These are phyloP conservation scores for Pisolithus tinctorius DNA, from an alignment of 768 basidiomycete genomes.

Conservation along the genomic window DNA sequence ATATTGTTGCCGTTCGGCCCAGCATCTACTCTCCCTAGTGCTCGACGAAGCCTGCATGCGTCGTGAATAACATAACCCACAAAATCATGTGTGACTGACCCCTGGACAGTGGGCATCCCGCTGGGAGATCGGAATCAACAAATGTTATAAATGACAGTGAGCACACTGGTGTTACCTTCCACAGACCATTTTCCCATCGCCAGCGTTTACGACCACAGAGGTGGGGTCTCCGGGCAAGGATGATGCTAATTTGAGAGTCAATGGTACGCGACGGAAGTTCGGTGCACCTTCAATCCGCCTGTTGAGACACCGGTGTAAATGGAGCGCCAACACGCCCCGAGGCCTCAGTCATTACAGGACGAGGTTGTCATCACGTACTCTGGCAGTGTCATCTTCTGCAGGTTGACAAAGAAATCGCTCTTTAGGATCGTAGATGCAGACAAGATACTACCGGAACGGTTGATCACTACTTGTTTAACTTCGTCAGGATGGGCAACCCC, in stretches of 20 bases:
- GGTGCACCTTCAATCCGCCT: constrained; percentile 90
- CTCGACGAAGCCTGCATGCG: constrained; percentile 52
- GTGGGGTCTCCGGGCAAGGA: constrained; percentile 27
- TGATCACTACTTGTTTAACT: constrained; percentile 78
- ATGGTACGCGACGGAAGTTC: constrained; percentile 81
- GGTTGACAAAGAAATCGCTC: constrained; percentile 87
- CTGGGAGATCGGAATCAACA: constrained; percentile 33
- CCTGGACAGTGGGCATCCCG: constrained; percentile 93
- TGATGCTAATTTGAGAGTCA: constrained; percentile 39
- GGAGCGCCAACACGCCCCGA: not conserved
- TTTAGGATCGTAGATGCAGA: constrained; percentile 93
- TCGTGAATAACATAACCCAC: not conserved
- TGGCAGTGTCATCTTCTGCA: constrained; percentile 95
- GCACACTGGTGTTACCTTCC: constrained; percentile 49
- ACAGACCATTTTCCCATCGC: constrained; percentile 60
- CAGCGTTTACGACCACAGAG: constrained; percentile 30
- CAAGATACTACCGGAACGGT: constrained; percentile 77
- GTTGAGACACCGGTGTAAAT: not conserved
- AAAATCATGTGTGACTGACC: constrained; percentile 24
- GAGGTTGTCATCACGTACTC: constrained; percentile 50
- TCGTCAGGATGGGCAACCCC: constrained; percentile 86
- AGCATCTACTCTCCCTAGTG: constrained; percentile 74
- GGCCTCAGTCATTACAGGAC: too few species aligned
- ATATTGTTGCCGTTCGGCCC: constrained; percentile 65
- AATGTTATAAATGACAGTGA: constrained; percentile 2